A percentile compares a stretch with the other conserved stretches of the same genome.
Conservation (phyloP, 805 yeast species). For the Yarrowia yakushimensis region DNA sequence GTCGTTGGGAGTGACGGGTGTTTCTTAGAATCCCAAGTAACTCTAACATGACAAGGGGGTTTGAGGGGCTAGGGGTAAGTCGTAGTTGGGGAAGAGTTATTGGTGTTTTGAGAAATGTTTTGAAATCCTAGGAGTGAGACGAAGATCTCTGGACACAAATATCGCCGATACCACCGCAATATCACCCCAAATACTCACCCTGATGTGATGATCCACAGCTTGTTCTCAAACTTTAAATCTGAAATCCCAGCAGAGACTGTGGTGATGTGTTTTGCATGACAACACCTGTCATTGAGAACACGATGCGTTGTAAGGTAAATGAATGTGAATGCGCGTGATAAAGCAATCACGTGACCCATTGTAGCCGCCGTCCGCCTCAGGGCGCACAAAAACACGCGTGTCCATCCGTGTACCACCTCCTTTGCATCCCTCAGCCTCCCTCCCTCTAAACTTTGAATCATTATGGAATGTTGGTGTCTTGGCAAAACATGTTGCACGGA, state of each 20-base stretch:
- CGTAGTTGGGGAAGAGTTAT: too few species aligned
- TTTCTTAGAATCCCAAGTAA: not conserved
- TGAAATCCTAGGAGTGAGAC: not conserved
- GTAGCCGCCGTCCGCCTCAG: too few species aligned
- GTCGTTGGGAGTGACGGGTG: not conserved
- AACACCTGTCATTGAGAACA: too few species aligned
- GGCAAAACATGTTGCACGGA: conserved; percentile 19
- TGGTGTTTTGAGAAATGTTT: not conserved
- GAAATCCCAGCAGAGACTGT: conserved; percentile 6
- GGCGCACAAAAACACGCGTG: too few species aligned
- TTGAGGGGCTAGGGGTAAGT: not conserved
- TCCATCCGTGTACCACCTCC: not conserved
- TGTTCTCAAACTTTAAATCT: not conserved
- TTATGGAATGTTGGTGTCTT: conserved; percentile 23
- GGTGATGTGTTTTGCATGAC: not conserved
- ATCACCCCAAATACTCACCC: too few species aligned
- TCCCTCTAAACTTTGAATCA: conserved; percentile 14
- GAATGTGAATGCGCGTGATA: too few species aligned
- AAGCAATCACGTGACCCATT: not conserved
- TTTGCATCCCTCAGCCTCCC: not conserved
- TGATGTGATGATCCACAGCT: too few species aligned
- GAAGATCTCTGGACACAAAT: not conserved
- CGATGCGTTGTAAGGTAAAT: too few species aligned
- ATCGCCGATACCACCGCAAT: not conserved
- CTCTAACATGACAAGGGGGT: not conserved